These are phyloP conservation scores for Stellera chamaejasme DNA, from an alignment of 345 rosid species.

Conservation along the genomic window DNA sequence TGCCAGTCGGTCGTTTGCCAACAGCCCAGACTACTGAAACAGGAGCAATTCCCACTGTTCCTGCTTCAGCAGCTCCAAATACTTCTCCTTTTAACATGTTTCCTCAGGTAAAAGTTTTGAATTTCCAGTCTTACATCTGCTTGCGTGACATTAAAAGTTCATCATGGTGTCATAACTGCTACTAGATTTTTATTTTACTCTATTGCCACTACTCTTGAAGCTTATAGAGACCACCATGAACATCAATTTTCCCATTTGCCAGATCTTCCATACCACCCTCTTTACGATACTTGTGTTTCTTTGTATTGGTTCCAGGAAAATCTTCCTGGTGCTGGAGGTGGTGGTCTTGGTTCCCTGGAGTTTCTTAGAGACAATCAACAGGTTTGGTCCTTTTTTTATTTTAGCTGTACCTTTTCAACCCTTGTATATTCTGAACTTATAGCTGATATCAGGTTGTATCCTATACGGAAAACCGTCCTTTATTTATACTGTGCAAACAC, in stretches of 20 bases:
- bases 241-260: too few relatives aligned
- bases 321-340: constrained; percentile 46
- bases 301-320: constrained; percentile 43
- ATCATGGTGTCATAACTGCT: too few relatives aligned
- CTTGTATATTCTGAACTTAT: too few relatives aligned
- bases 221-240: too few relatives aligned
- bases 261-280: neutral
- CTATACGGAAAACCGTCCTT: too few relatives aligned
- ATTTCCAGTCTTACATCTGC: neutral
- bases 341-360: constrained; percentile 78
- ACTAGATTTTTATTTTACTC: too few relatives aligned
- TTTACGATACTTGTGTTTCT: too few relatives aligned
- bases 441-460: too few relatives aligned
- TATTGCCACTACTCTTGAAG: too few relatives aligned
- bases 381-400: constrained; percentile 27
- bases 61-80: constrained; percentile 76
- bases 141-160: too few relatives aligned
- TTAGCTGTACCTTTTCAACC: constrained; percentile 2
- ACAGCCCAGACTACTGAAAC: constrained; percentile 45
- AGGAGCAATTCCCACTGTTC: constrained; percentile 38
- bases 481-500: too few relatives aligned
- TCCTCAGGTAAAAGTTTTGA: constrained; percentile 59
- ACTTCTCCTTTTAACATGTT: constrained; percentile 93
- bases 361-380: constrained; percentile 93
- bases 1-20: constrained; percentile 43